Evolutionary conservation across 352 stramenopile species (phyloP), one percentile per base, ranked within the genome.

Genomic region (Halophytophthora polymorphica): DNA sequence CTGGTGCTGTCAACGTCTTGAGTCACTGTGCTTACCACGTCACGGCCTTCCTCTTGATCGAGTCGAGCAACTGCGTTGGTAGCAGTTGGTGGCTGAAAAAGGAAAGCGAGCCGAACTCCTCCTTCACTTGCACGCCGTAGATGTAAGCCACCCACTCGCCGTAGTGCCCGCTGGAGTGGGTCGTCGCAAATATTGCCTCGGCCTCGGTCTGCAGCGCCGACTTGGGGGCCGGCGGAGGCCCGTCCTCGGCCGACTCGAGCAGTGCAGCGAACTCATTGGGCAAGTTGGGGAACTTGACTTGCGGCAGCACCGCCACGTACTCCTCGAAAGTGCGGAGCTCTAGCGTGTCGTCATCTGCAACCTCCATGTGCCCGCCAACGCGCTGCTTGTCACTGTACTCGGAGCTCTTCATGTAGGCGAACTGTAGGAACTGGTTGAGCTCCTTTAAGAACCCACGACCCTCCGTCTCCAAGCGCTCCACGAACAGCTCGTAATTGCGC

Each of bases 41-140:
- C 22, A 78, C 56, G 2, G 58, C 59, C 17, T 58, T 68, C 47
- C 70, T 72, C 46, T 78, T 73, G 65, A 82, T 74, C 3, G 64
- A 69, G 22, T 66, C 58, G 25, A 78, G 71, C 34, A 82, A 62
- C 65, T 78, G 71, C 33, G 61, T 42, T 2, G 71, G 71, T 33
- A 82, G 41, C 50, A 82, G 37, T 40, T 82, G 68, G 21, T 58
- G 67, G 22, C 55, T 74, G 34, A 76, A 78, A 52, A 82, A 78
- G 8, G 64, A 61, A 1, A 78, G 47, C 2, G 61, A 68, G 29
- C 71, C 68, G 31, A 82, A 82, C 49, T 76, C 71, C 18, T 73
- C 58, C 47, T 63, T 59, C 40, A 74, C 47, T 52, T 82, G 67
- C 21, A 52, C 50, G 37, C 64, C 61, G 54, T 68, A 72, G 28